Conservation (phyloP, 2,329 filamentous ascomycete species). For the Fusarium siculi region DNA sequence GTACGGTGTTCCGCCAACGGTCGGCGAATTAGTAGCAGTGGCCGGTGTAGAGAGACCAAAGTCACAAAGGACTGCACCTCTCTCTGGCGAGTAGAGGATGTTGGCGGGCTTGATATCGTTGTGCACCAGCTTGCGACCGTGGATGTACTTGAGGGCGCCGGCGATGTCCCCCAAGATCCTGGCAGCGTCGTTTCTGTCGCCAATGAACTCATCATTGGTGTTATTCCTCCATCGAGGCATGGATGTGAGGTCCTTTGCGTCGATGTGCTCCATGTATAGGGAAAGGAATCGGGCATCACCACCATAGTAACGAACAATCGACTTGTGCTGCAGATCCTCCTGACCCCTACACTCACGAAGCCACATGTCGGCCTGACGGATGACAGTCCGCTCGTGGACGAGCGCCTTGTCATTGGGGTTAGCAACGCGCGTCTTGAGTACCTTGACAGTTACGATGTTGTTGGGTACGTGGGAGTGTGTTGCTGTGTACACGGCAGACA, state of each 20-base stretch:
- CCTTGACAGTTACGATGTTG: slow-evolving; percentile 68
- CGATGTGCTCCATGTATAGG: slow-evolving; percentile 70
- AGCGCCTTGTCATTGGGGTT: slow-evolving; percentile 57
- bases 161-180: slow-evolving; percentile 66
- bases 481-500: slow-evolving; percentile 67
- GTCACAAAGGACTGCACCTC: slow-evolving; percentile 69
- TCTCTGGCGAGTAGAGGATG: slow-evolving; percentile 67
- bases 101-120: slow-evolving; percentile 73
- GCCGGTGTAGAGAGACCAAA: slow-evolving; percentile 66
- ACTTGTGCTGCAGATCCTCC: slow-evolving; percentile 64
- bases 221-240: slow-evolving; percentile 61
- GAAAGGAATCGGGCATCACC: slow-evolving; percentile 69
- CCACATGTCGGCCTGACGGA: slow-evolving; percentile 70
- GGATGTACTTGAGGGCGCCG: slow-evolving; percentile 66
- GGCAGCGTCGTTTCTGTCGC: slow-evolving; percentile 59
- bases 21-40: slow-evolving; percentile 56
- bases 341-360: slow-evolving; percentile 67
- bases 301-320: slow-evolving; percentile 68
- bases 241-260: slow-evolving; percentile 64
- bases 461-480: slow-evolving; percentile 63
- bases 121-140: slow-evolving; percentile 64
- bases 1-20: slow-evolving; percentile 68
- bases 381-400: slow-evolving; percentile 64
- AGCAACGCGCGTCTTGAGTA: slow-evolving; percentile 64
- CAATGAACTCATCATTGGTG: slow-evolving; percentile 61